These are phyloP conservation scores for Trichoderma sp. DNA, from an alignment of 2,329 filamentous ascomycete genomes.

Conservation along the genomic window DNA sequence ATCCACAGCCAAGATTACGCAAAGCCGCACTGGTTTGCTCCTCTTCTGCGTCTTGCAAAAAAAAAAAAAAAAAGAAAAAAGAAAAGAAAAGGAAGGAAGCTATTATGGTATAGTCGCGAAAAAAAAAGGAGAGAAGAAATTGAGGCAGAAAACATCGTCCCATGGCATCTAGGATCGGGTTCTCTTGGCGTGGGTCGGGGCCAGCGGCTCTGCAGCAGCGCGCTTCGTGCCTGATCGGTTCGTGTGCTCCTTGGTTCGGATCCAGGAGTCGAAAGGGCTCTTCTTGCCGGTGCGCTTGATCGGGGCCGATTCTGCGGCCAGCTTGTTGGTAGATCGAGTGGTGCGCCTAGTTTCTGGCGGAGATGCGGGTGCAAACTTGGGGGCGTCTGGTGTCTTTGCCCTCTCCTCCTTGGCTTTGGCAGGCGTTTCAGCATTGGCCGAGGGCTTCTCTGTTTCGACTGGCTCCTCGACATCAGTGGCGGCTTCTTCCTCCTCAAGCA, in stretches of 20 bases:
- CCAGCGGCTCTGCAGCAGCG: constrained; percentile 32
- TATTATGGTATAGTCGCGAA: constrained; percentile 20
- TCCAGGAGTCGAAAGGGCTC: constrained; percentile 67
- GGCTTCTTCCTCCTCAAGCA: constrained; percentile 57
- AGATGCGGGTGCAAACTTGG: constrained; percentile 55
- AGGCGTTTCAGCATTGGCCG: constrained; percentile 36
- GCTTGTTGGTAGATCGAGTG: constrained; percentile 55
- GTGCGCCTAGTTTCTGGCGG: constrained; percentile 61
- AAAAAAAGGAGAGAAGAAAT: constrained; percentile 2
- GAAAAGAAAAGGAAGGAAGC: neutral
- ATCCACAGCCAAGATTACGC: constrained; percentile 6
- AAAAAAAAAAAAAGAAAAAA: neutral
- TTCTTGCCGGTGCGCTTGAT: constrained; percentile 38
- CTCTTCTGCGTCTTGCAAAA: neutral
- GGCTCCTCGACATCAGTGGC: constrained; percentile 55
- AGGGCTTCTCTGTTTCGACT: constrained; percentile 32
- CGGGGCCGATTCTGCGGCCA: constrained; percentile 41
- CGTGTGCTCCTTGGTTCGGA: constrained; percentile 56
- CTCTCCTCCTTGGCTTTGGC: constrained; percentile 31
- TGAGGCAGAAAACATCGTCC: neutral
- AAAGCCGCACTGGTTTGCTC: constrained; percentile 1
- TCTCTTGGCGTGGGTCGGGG: constrained; percentile 34
- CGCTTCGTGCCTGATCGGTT: constrained; percentile 47
- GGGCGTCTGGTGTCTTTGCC: constrained; percentile 51
- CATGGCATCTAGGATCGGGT: constrained; percentile 32